These are phyloP conservation scores for Berkeleyomyces basicola DNA, from an alignment of 2,329 filamentous ascomycete genomes.

Conservation along the genomic window DNA sequence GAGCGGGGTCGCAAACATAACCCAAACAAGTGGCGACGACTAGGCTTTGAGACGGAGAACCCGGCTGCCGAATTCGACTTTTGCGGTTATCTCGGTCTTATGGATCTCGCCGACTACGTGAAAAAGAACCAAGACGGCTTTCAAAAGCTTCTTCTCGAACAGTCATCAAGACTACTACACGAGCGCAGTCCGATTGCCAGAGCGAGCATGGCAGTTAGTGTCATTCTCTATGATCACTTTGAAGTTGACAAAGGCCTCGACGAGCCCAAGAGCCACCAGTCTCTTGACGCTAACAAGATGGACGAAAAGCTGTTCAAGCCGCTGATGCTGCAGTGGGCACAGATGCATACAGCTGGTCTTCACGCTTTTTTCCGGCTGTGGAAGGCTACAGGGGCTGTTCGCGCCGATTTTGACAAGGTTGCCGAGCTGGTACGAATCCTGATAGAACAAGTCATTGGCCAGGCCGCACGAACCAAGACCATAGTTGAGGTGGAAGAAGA, in stretches of 20 bases:
- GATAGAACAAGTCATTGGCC: constrained; percentile 74
- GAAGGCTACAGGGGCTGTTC: constrained; percentile 73
- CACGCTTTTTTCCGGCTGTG: constrained; percentile 82
- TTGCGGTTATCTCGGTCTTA: constrained; percentile 84
- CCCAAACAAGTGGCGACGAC: constrained; percentile 78
- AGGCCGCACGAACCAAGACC: constrained; percentile 65
- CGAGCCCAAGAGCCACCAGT: constrained; percentile 58
- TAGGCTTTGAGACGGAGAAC: constrained; percentile 84
- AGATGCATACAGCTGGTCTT: constrained; percentile 69
- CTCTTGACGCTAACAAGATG: constrained; percentile 56
- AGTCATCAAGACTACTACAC: constrained; percentile 52
- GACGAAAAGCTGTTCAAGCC: constrained; percentile 80
- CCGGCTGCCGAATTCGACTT: constrained; percentile 72
- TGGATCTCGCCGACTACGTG: constrained; percentile 92
- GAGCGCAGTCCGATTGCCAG: constrained; percentile 76
- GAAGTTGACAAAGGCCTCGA: constrained; percentile 78
- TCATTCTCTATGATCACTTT: constrained; percentile 87
- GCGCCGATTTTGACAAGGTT: constrained; percentile 86
- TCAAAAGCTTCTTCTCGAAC: constrained; percentile 81
- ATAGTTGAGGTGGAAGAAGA: constrained; percentile 81
- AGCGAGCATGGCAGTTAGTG: constrained; percentile 72
- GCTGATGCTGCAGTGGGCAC: constrained; percentile 80
- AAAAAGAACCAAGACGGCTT: constrained; percentile 83
- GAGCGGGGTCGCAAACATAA: constrained; percentile 58
- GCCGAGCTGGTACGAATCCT: constrained; percentile 81